Conservation (phyloP, 371 early-diverging fungal genomes). For the Mucor plumbeus region DNA sequence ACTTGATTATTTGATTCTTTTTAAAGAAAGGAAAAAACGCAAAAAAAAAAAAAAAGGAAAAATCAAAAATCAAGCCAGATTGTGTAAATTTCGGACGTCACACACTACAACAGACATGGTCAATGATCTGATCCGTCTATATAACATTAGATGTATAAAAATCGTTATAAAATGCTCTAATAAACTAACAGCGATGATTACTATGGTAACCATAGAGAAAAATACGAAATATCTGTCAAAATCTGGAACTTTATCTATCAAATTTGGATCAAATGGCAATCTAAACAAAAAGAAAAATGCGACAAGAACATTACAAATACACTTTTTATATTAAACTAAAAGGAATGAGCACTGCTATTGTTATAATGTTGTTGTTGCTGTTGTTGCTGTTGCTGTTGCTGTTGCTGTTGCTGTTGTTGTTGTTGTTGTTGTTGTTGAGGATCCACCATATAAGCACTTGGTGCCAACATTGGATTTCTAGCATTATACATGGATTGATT, state of each 20-base stretch:
- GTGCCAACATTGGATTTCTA: constrained; percentile 22
- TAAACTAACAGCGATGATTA: too few species aligned
- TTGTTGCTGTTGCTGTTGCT: constrained; percentile 10
- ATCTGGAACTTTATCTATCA: too few species aligned
- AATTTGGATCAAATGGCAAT: too few species aligned
- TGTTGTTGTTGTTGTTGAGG: constrained; percentile 15
- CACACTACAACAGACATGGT: neutral
- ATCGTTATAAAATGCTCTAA: too few species aligned
- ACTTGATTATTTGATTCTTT: constrained; percentile 1
- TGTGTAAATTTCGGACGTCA: constrained; percentile 3
- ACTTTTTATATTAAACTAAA: neutral
- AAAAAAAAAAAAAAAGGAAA: constrained; percentile 7
- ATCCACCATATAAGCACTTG: constrained; percentile 14
- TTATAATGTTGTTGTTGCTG: constrained; percentile 4
- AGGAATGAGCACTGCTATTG: neutral
- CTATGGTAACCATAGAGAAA: too few species aligned
- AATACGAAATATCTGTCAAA: too few species aligned
- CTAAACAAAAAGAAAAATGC: too few species aligned
- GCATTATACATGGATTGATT: constrained; percentile 23
- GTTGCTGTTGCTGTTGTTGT: constrained; percentile 13
- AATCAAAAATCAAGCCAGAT: constrained; percentile 3
- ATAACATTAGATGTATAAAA: too few species aligned
- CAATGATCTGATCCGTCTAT: neutral
- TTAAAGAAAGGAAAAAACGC: constrained; percentile 12
- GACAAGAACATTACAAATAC: too few species aligned